A percentile compares a stretch with the other conserved stretches of the same genome.
Evolutionary conservation across 805 yeast genomes (phyloP).

Genomic region (Sugiyamaella chiloensis): DNA sequence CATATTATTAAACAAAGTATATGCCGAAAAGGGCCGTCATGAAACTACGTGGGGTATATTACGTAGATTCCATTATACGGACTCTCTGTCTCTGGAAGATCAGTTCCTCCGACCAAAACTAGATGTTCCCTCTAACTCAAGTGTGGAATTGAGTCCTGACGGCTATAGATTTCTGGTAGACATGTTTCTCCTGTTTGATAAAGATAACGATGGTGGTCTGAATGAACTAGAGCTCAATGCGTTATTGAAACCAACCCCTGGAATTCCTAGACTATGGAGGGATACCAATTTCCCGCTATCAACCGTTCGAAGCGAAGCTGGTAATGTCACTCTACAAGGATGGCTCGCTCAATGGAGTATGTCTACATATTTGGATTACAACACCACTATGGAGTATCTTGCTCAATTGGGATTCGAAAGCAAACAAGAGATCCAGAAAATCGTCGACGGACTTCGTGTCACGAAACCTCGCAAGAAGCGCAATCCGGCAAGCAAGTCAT

Average conservation of each 20-base stretch:
- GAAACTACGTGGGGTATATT: conserved; percentile 97
- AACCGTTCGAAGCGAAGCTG: conserved; percentile 86
- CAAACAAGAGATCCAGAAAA: conserved; percentile 28
- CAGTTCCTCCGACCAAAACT: conserved; percentile 66
- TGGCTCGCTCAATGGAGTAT: conserved; percentile 99
- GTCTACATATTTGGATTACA: conserved; percentile 84
- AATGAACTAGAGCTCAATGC: conserved; percentile 65
- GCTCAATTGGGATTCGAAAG: conserved; percentile 85
- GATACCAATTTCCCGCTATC: conserved; percentile 82
- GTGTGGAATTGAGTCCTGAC: conserved; percentile 82
- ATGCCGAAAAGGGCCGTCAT: conserved; percentile 89
- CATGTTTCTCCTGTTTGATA: conserved; percentile 79
- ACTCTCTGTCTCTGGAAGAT: conserved; percentile 81
- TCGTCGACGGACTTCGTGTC: conserved; percentile 59
- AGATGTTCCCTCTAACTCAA: conserved; percentile 21
- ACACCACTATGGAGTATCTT: conserved; percentile 79
- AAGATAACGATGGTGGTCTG: conserved; percentile 95
- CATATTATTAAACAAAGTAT: conserved; percentile 68
- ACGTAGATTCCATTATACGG: conserved; percentile 85
- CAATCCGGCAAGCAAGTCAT: conserved; percentile 59
- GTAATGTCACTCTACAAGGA: conserved; percentile 89
- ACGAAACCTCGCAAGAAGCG: conserved; percentile 78
- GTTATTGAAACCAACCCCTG: conserved; percentile 87
- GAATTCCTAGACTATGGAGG: conserved; percentile 83
- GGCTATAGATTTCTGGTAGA: conserved; percentile 94